Percentiles rank a stretch among this genome's conserved stretches.
phyloP scores from a whole-genome alignment of 2,329 filamentous ascomycete species.

The Cercospora zeina region DNA sequence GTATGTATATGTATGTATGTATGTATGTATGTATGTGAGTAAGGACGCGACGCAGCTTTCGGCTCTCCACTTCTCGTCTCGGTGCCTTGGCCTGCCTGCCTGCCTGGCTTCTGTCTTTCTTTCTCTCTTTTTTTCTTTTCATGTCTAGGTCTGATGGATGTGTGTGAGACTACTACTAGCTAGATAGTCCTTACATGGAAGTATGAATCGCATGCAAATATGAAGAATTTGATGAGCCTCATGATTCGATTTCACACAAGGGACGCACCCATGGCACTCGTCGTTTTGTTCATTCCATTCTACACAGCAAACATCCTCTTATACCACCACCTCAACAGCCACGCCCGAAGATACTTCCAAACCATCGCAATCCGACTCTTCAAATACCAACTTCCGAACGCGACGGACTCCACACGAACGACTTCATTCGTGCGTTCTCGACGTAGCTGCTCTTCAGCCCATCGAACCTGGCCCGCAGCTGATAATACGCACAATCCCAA shows the following conservation, averaged over 20 bases:
- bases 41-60: too few relatives aligned
- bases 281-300: not conserved
- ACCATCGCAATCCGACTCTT: not conserved
- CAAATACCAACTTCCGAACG: slow-evolving; percentile 25
- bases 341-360: not conserved
- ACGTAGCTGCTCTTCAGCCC: slow-evolving; percentile 24
- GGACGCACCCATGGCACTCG: too few relatives aligned
- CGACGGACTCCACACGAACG: slow-evolving; percentile 17
- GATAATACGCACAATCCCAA: slow-evolving; percentile 30
- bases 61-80: too few relatives aligned
- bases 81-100: too few relatives aligned
- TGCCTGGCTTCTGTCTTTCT: too few relatives aligned
- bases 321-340: not conserved
- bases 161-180: too few relatives aligned
- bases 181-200: too few relatives aligned
- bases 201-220: too few relatives aligned
- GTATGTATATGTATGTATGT: too few relatives aligned
- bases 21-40: too few relatives aligned
- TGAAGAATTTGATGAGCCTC: not conserved
- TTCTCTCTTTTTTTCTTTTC: too few relatives aligned
- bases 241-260: not conserved
- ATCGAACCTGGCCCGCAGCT: slow-evolving; percentile 29
- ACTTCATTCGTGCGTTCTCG: slow-evolving; percentile 19
- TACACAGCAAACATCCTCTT: not conserved
- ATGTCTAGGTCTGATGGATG: too few relatives aligned